Percentiles rank a stretch among this genome's conserved stretches.
Evolutionary conservation across 345 rosid species (phyloP).

Genomic region (Populus alba): DNA sequence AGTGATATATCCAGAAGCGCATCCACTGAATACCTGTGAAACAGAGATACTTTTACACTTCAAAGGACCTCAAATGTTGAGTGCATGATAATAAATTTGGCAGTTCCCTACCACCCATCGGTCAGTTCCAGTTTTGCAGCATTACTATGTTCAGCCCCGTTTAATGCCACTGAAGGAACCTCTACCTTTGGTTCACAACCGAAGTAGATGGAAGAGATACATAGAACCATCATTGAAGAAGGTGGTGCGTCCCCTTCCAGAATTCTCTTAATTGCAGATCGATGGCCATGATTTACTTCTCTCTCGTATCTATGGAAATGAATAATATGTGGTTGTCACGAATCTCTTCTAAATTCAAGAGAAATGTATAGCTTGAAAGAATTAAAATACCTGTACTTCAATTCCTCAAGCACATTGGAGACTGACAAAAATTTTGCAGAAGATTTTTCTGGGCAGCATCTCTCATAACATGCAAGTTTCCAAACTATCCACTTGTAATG

Average conservation of each 20-base stretch:
- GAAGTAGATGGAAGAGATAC: constrained; percentile 57
- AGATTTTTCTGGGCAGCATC: constrained; percentile 48
- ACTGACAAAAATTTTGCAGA: constrained; percentile 63
- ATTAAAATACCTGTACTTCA: constrained; percentile 73
- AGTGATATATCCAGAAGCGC: constrained; percentile 66
- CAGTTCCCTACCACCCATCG: constrained; percentile 84
- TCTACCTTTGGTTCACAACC: constrained; percentile 32
- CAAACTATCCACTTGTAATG: constrained; percentile 95
- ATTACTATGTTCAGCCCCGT: constrained; percentile 36
- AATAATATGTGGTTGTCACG: constrained; percentile 17
- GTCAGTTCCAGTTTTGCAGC: constrained; percentile 67
- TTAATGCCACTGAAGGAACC: constrained; percentile 26
- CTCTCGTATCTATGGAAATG: constrained; percentile 69
- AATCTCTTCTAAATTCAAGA: constrained; percentile 12
- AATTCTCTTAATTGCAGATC: constrained; percentile 83
- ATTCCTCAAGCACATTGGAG: constrained; percentile 81
- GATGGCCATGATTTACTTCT: constrained; percentile 86
- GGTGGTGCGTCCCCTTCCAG: constrained; percentile 82
- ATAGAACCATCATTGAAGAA: constrained; percentile 70
- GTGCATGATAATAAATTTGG: constrained; percentile 1
- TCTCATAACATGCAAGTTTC: constrained; percentile 87
- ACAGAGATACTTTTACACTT: constrained; percentile 19
- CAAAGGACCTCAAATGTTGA: constrained; percentile 7
- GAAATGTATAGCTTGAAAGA: constrained; percentile 13
- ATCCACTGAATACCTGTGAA: constrained; percentile 70